Evolutionary conservation across 306 rosid species (phyloP), one percentile per base, ranked within the genome.

Genomic region (Gastrolobium villosum): DNA sequence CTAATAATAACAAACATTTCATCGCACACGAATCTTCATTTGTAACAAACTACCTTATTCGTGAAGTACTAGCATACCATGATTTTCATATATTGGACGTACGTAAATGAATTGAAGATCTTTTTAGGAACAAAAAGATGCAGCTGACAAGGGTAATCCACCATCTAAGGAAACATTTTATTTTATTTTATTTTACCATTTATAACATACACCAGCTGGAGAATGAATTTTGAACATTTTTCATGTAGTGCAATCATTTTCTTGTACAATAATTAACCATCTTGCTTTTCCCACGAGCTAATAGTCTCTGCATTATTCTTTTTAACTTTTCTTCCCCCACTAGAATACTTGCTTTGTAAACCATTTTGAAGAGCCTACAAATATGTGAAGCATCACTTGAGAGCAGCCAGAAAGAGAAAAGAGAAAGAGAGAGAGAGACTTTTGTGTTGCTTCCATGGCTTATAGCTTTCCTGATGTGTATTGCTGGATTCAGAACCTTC

Each of bases 401-500:
- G 2, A 59, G 28, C 41, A 46, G 37, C 49, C 2, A 41, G 5
- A 77, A 5, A 54, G 10, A 72, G 13, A 37, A 4, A n/a, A n/a
- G n/a, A 20, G 46, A 44, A 10, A 68, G 2, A 74, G 11, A 60
- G 41, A 3, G 1, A 49, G 4, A 62, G 11, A 20, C 26, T 20
- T 1, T 20, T 1, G 26, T 20, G 26, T 61, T 77, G 66, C 32
- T 83, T 63, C 79, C 8, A 92, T 94, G 98, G 91, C 93, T 80
- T 84, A 70, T 69, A 74, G 4, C 20, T 87, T 91, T 41, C 97
- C 94, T 35, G 88, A 92, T 82, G 84, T 90, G 10, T 92, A 67
- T 87, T 48, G 41, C 15, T 95, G 99, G 99, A 86, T 91, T 80
- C 90, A 88, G 57, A 90, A 84, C 84, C 98, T 95, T 69, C 93